phyloP scores from a whole-genome alignment of 306 rosid genomes.

The Lupinus albus region DNA sequence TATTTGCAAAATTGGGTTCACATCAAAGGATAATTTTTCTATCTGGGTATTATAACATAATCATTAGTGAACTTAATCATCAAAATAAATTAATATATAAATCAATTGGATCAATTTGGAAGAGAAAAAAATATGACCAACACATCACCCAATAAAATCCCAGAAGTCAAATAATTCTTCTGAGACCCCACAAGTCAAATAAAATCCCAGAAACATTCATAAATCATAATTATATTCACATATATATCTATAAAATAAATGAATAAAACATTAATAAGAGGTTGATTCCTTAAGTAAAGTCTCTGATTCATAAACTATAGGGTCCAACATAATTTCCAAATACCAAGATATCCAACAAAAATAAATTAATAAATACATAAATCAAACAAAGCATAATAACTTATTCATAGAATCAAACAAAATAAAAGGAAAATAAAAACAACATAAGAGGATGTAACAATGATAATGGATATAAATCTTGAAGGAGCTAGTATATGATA shows the following conservation, averaged over 20 bases:
- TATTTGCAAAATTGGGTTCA: background rate
- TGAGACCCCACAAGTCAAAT: conserved; percentile 42
- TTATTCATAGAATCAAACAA: conserved; percentile 1
- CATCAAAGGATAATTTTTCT: conserved; percentile 8
- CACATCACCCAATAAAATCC: conserved; percentile 26
- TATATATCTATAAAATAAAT: conserved; percentile 1
- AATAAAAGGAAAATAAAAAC: conserved; percentile 19
- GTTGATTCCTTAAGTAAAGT: too few species aligned
- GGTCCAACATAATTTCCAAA: too few species aligned
- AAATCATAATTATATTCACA: background rate
- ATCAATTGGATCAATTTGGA: conserved; percentile 13
- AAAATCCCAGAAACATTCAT: conserved; percentile 37
- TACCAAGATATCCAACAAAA: too few species aligned
- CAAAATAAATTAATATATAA: conserved; percentile 12
- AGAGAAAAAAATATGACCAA: conserved; percentile 20
- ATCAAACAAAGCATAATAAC: conserved; percentile 11
- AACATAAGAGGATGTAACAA: background rate
- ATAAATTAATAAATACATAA: background rate
- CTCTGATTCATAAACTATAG: too few species aligned
- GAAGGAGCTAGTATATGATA: conserved; percentile 33
- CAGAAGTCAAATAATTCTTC: too few species aligned
- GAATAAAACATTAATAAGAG: too few species aligned
- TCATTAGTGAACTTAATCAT: background rate
- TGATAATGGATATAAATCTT: background rate
- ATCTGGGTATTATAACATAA: conserved; percentile 1